These are phyloP conservation scores for Paecilomyces fulvus DNA, from an alignment of 2,329 filamentous ascomycete species.

Conservation along the genomic window DNA sequence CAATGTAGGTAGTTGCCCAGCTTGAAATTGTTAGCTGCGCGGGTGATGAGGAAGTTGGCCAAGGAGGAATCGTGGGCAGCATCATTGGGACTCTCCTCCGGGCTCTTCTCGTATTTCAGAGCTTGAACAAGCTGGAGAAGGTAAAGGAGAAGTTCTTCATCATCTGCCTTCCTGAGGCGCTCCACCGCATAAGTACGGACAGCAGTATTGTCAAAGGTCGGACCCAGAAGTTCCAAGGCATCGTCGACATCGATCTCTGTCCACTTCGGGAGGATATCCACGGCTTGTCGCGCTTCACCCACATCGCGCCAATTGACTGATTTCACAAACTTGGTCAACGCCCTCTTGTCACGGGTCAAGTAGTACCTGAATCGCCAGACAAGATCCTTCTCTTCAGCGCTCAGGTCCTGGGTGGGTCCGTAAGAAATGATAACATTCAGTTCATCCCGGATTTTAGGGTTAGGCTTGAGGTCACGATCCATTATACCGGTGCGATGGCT, in stretches of 20 bases:
- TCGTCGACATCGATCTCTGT: conserved; percentile 96
- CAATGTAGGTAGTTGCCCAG: conserved; percentile 94
- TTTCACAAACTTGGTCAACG: conserved; percentile 95
- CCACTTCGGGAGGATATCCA: conserved; percentile 86
- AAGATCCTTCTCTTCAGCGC: conserved; percentile 85
- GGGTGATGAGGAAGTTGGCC: conserved; percentile 77
- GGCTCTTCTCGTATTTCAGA: conserved; percentile 81
- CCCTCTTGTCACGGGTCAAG: conserved; percentile 80
- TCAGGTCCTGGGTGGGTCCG: conserved; percentile 80
- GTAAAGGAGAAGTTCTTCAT: conserved; percentile 84
- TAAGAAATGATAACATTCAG: conserved; percentile 86
- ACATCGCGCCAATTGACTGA: conserved; percentile 90
- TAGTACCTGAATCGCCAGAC: conserved; percentile 98
- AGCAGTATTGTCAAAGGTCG: conserved; percentile 78
- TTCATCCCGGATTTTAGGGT: conserved; percentile 90
- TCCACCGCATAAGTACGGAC: conserved; percentile 93
- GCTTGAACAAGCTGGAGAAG: conserved; percentile 91
- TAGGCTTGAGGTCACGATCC: conserved; percentile 91
- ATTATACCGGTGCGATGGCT: conserved; percentile 89
- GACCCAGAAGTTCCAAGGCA: conserved; percentile 84
- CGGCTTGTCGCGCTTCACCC: conserved; percentile 77
- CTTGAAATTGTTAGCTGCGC: conserved; percentile 79
- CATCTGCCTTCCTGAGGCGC: conserved; percentile 80
- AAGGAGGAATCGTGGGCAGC: conserved; percentile 69
- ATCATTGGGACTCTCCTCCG: conserved; percentile 53